These are phyloP conservation scores for Lepidium didymum DNA, from an alignment of 345 rosid species.

Conservation along the genomic window DNA sequence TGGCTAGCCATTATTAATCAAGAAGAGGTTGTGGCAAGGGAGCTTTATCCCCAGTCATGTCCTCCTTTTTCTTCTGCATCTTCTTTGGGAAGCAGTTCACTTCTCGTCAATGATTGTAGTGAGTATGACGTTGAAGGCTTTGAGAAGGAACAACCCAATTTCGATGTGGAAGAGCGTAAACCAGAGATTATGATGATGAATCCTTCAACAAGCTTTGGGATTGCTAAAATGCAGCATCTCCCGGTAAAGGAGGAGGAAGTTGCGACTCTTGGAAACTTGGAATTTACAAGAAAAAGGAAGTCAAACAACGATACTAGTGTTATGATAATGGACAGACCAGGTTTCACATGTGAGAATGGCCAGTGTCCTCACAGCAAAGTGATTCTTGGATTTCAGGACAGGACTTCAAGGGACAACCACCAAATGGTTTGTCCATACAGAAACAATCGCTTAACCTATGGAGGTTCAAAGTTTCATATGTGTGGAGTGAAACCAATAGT, in stretches of 20 bases:
- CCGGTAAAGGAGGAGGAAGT: slow-evolving; percentile 62
- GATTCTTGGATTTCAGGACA: slow-evolving; percentile 45
- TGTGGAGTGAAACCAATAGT: slow-evolving; percentile 19
- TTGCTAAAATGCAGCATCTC: slow-evolving; percentile 28
- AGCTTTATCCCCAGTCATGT: slow-evolving; percentile 56
- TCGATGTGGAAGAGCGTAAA: slow-evolving; percentile 42
- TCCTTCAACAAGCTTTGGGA: slow-evolving; percentile 27
- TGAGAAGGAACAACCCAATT: slow-evolving; percentile 29
- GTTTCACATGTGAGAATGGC: slow-evolving; percentile 47
- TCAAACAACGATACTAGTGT: slow-evolving; percentile 27
- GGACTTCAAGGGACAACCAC: slow-evolving; percentile 64
- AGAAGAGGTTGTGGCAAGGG: slow-evolving; percentile 59
- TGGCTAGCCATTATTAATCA: slow-evolving; percentile 70
- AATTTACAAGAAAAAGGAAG: slow-evolving; percentile 51
- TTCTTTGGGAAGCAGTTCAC: slow-evolving; percentile 46
- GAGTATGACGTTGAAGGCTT: slow-evolving; percentile 69
- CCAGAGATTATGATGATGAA: slow-evolving; percentile 33
- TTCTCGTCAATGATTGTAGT: slow-evolving; percentile 41
- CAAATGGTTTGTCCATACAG: slow-evolving; percentile 48
- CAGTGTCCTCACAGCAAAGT: slow-evolving; percentile 54
- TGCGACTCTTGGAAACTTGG: slow-evolving; percentile 21
- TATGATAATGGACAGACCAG: slow-evolving; percentile 28
- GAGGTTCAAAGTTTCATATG: slow-evolving; percentile 34
- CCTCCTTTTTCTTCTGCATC: slow-evolving; percentile 29
- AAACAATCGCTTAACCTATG: slow-evolving; percentile 25